phyloP scores from a whole-genome alignment of 768 basidiomycete species.

The Postia placenta region DNA sequence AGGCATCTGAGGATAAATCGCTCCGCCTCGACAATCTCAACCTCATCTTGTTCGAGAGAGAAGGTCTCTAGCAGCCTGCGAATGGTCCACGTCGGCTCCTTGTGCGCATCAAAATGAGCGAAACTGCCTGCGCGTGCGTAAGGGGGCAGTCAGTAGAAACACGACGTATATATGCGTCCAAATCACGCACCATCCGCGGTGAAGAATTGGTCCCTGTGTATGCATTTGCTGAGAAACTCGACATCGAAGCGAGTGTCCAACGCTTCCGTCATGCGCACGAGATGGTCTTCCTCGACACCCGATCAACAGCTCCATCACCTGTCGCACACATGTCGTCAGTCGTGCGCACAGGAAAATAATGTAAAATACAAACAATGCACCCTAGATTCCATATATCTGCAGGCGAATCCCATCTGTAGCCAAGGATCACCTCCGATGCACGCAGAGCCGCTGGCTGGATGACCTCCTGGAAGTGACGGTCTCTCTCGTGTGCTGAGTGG shows the following conservation, averaged over 20 bases:
- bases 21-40: neutral
- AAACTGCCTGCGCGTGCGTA: neutral
- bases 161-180: too few species aligned
- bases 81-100: slow-evolving; percentile 2
- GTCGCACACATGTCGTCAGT: neutral
- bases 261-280: slow-evolving; percentile 4
- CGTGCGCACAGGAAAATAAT: neutral
- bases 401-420: neutral
- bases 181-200: neutral
- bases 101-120: neutral
- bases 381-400: slow-evolving; percentile 1
- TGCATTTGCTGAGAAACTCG: neutral
- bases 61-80: slow-evolving; percentile 1
- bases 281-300: slow-evolving; percentile 2
- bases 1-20: neutral
- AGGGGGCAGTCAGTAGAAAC: neutral
- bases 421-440: slow-evolving; percentile 2
- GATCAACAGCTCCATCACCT: slow-evolving; percentile 1
- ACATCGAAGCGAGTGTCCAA: neutral
- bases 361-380: neutral
- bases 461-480: slow-evolving; percentile 4
- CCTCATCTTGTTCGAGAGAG: neutral
- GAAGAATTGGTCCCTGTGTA: neutral
- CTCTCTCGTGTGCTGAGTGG: neutral
- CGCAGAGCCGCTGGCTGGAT: slow-evolving; percentile 3